Evolutionary conservation across 2,329 filamentous ascomycete genomes (phyloP).

Genomic region (Aspergillus pseudonomiae): DNA sequence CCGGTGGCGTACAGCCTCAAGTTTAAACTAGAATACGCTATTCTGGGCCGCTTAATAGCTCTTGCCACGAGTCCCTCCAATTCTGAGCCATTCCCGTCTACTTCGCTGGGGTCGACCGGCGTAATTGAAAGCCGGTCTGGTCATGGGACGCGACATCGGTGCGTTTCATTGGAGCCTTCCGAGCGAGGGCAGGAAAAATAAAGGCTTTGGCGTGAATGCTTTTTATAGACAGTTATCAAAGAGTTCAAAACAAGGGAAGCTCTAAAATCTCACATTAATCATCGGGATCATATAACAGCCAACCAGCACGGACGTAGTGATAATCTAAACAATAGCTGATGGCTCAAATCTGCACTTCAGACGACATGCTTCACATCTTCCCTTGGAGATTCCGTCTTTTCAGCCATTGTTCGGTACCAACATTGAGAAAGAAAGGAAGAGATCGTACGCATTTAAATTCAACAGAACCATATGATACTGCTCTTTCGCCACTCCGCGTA

Average conservation of each 20-base stretch:
- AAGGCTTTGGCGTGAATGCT: background rate
- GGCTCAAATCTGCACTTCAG: background rate
- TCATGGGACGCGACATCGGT: background rate
- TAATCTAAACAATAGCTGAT: background rate
- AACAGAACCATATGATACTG: no score
- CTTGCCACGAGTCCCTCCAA: background rate
- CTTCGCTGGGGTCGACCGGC: background rate
- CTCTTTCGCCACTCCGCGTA: no score
- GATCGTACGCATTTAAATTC: no score
- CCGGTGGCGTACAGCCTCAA: slow-evolving; percentile 51
- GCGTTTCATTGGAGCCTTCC: background rate
- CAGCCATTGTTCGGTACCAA: no score
- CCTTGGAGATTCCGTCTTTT: no score
- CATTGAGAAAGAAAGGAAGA: no score
- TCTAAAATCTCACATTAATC: background rate
- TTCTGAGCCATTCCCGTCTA: background rate
- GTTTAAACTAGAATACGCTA: slow-evolving; percentile 47
- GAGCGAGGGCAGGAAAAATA: background rate
- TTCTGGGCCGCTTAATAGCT: background rate
- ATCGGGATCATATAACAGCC: background rate
- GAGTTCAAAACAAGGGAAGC: background rate
- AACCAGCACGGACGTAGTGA: background rate
- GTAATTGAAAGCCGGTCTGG: background rate
- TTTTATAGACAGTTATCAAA: background rate
- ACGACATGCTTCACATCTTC: no score